Conservation (phyloP, 225 moss, liverwort and hornwort genomes). For the Pseudisothecium myosuroides region DNA sequence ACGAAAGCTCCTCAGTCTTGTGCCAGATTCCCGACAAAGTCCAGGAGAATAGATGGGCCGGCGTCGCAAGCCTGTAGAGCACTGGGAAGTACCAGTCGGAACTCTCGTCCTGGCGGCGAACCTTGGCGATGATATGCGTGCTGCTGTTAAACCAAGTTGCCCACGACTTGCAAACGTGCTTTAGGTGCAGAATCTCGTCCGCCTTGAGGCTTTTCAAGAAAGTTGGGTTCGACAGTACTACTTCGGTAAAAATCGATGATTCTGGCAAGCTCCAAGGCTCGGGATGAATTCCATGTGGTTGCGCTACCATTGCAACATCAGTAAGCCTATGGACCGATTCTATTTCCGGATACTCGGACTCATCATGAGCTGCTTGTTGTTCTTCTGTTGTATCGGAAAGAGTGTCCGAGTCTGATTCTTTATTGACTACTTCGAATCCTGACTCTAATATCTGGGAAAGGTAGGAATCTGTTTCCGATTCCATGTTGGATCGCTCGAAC, state of each 20-base stretch:
- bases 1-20: not conserved
- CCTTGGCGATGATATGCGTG: not conserved
- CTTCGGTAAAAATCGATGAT: not conserved
- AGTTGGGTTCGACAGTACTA: not conserved
- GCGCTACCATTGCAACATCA: not conserved
- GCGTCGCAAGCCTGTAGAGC: not conserved
- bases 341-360: not conserved
- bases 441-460: too few relatives aligned
- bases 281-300: not conserved
- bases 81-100: not conserved
- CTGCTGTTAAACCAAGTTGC: not conserved
- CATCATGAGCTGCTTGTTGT: not conserved
- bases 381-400: too few relatives aligned
- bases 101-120: not conserved
- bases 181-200: not conserved
- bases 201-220: not conserved
- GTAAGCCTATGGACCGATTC: too few relatives aligned
- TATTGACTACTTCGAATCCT: too few relatives aligned
- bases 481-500: too few relatives aligned
- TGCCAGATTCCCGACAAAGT: not conserved
- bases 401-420: not conserved
- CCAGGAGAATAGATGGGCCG: not conserved
- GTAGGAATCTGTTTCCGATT: not conserved
- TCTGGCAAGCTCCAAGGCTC: not conserved
- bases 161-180: not conserved